A percentile compares a stretch with the other conserved stretches of the same genome.
phyloP scores from a whole-genome alignment of 2,329 filamentous ascomycete species.

The Colletotrichum siamense region DNA sequence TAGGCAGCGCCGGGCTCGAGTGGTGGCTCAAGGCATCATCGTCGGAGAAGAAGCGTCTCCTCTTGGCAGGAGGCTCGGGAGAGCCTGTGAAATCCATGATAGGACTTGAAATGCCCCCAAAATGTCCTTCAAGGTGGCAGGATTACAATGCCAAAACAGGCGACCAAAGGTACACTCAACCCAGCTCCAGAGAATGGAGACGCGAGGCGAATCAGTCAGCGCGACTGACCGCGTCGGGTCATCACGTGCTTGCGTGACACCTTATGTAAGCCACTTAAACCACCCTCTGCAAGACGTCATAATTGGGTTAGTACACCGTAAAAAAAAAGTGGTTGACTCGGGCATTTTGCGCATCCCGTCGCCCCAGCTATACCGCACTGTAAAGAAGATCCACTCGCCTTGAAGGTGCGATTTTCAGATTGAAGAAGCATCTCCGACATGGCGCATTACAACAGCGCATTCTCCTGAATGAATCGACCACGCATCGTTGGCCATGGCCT shows the following conservation, averaged over 20 bases:
- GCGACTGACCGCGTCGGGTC: conserved; percentile 41
- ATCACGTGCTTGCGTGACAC: conserved; percentile 45
- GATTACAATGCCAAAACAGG: not conserved
- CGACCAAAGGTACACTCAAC: not conserved
- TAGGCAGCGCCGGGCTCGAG: conserved; percentile 14
- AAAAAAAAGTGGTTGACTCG: not conserved
- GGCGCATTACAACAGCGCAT: conserved; percentile 21
- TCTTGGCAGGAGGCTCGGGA: conserved; percentile 52
- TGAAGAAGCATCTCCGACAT: conserved; percentile 8
- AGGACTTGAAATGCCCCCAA: not conserved
- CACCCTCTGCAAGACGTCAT: conserved; percentile 9
- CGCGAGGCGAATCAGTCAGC: conserved; percentile 36
- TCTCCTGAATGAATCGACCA: conserved; percentile 43
- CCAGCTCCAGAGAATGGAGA: conserved; percentile 31
- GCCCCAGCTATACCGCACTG: not conserved
- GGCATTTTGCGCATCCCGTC: not conserved
- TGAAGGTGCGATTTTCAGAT: not conserved
- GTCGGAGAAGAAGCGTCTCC: conserved; percentile 47
- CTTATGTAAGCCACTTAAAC: conserved; percentile 14
- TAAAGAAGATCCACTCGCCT: not conserved
- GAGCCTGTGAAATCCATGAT: conserved; percentile 45
- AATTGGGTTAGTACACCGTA: not conserved
- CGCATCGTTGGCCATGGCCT: conserved; percentile 42
- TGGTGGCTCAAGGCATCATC: conserved; percentile 26
- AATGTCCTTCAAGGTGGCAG: not conserved